Percentiles rank a stretch among this genome's conserved stretches.
Conservation (phyloP, 805 yeast species). For the Tetrapisispora taiwanensis region DNA sequence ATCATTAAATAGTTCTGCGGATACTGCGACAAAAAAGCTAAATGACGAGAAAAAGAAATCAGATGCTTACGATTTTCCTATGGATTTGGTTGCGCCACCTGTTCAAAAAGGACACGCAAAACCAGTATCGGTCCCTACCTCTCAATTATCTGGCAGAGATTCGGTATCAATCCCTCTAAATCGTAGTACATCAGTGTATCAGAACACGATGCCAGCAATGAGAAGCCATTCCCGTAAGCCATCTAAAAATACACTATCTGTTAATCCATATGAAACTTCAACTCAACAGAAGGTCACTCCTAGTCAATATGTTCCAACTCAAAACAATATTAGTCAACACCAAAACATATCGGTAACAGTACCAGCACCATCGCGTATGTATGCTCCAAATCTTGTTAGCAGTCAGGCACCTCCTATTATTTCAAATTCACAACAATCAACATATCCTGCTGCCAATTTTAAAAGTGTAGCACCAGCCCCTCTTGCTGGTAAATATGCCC, state of each 20-base stretch:
- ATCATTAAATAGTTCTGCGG: slow-evolving; percentile 5
- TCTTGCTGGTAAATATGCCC: background rate
- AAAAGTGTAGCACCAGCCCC: background rate
- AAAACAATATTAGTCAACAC: background rate
- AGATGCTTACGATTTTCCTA: slow-evolving; percentile 74
- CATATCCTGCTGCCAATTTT: background rate
- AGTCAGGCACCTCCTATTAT: background rate
- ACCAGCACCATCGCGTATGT: background rate
- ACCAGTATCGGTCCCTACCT: slow-evolving; percentile 23
- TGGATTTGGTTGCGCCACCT: slow-evolving; percentile 38
- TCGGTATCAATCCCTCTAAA: background rate
- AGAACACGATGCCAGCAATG: background rate
- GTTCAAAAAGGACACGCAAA: slow-evolving; percentile 29
- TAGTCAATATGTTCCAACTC: background rate
- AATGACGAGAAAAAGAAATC: slow-evolving; percentile 46
- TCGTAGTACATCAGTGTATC: background rate
- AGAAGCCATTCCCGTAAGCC: background rate
- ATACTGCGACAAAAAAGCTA: slow-evolving; percentile 26
- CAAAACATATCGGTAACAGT: no score
- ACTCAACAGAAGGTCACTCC: background rate
- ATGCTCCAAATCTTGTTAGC: background rate
- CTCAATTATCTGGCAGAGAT: background rate
- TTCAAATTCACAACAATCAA: background rate
- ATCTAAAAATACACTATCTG: background rate
- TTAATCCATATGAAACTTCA: background rate